Evolutionary conservation across 2,329 filamentous ascomycete species (phyloP).

Genomic region (Penicillium psychrosexuale): DNA sequence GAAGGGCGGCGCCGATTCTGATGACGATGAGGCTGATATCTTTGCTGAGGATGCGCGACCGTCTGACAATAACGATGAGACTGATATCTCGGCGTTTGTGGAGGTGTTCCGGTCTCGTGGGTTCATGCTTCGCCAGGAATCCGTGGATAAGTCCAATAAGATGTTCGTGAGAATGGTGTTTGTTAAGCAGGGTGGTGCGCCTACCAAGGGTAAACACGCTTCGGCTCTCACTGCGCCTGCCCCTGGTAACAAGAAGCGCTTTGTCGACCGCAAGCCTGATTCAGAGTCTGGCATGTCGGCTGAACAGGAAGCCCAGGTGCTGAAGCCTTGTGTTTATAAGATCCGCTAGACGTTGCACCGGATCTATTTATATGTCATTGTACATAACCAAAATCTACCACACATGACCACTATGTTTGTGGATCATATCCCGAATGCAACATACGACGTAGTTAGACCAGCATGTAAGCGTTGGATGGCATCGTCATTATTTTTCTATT

Average conservation of each 20-base stretch:
- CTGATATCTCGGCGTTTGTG: slow-evolving; percentile 83
- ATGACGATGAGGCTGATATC: slow-evolving; percentile 54
- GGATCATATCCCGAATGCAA: neutral
- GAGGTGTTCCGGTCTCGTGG: slow-evolving; percentile 76
- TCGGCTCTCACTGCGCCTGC: slow-evolving; percentile 32
- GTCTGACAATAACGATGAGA: slow-evolving; percentile 64
- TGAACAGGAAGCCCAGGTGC: slow-evolving; percentile 63
- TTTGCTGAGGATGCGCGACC: slow-evolving; percentile 48
- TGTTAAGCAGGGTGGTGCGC: slow-evolving; percentile 69
- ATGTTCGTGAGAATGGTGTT: slow-evolving; percentile 99
- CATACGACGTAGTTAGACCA: neutral
- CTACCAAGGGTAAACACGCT: slow-evolving; percentile 70
- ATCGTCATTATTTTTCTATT: slow-evolving; percentile 32
- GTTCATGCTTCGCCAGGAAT: slow-evolving; percentile 72
- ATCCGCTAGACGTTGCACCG: slow-evolving; percentile 57
- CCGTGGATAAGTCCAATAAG: slow-evolving; percentile 81
- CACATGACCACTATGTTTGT: neutral
- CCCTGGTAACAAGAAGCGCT: slow-evolving; percentile 48
- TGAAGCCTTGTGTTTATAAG: slow-evolving; percentile 98
- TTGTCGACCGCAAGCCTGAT: slow-evolving; percentile 53
- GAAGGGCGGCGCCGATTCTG: slow-evolving; percentile 46
- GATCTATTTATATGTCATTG: neutral
- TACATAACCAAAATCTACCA: slow-evolving; percentile 1
- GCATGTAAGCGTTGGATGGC: slow-evolving; percentile 21
- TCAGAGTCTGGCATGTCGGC: slow-evolving; percentile 55